Conservation (phyloP, 129 eudicot genomes). For the Silybum marianum region DNA sequence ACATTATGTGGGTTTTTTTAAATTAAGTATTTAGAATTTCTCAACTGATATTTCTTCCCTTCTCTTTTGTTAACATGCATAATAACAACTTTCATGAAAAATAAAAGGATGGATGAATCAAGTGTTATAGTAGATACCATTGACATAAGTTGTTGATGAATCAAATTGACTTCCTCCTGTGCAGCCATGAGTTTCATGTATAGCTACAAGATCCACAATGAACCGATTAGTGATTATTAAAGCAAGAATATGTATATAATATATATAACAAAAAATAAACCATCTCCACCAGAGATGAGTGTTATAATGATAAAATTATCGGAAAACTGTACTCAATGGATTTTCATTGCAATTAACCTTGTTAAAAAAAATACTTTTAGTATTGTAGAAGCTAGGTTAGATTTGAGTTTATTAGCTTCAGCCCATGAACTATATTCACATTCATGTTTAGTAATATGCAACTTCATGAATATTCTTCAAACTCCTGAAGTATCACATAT, state of each 20-base stretch:
- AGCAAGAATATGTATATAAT: neutral
- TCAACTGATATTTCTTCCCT: conserved; percentile 17
- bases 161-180: conserved; percentile 66
- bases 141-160: conserved; percentile 45
- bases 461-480: too few species aligned
- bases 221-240: conserved; percentile 3
- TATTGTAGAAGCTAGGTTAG: too few species aligned
- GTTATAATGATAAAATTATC: neutral
- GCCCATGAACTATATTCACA: too few species aligned
- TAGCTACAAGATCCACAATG: conserved; percentile 40
- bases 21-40: conserved; percentile 13
- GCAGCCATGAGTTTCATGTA: conserved; percentile 62
- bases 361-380: too few species aligned
- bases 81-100: conserved; percentile 13
- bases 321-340: neutral
- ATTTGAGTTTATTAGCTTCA: too few species aligned
- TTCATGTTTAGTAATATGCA: too few species aligned
- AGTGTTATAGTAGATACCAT: conserved; percentile 30
- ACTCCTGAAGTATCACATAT: too few species aligned
- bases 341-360: neutral
- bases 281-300: neutral
- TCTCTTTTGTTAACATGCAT: neutral
- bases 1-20: conserved; percentile 9
- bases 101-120: conserved; percentile 21
- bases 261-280: conserved; percentile 5